Conservation (phyloP, 208 protist genomes). For the Herpetomonas samuelpessoai region DNA sequence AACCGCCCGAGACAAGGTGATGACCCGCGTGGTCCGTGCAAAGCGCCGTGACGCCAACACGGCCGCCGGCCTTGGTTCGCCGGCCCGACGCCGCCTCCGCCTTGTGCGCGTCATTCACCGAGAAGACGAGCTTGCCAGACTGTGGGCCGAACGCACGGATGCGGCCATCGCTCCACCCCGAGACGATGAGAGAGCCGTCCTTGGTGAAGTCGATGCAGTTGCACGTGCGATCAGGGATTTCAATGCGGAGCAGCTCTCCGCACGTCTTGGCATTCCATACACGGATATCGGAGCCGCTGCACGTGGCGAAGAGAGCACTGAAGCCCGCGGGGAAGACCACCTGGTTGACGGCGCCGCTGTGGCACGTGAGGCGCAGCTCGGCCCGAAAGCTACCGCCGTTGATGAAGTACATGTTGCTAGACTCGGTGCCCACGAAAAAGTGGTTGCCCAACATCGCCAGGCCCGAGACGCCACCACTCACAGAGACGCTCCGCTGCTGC, state of each 20-base stretch:
- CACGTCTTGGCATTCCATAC: constrained; percentile 93
- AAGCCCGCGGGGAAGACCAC: constrained; percentile 90
- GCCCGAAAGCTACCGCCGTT: constrained; percentile 85
- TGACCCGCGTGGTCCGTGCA: constrained; percentile 61
- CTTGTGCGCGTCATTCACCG: constrained; percentile 96
- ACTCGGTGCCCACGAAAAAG: constrained; percentile 88
- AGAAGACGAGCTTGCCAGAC: constrained; percentile 94
- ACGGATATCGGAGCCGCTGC: constrained; percentile 92
- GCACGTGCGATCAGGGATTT: constrained; percentile 90
- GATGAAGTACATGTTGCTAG: constrained; percentile 92
- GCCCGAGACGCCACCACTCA: constrained; percentile 89
- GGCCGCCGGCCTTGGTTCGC: constrained; percentile 41
- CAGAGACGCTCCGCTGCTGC: constrained; percentile 49
- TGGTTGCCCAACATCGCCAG: constrained; percentile 67
- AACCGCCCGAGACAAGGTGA: constrained; percentile 89
- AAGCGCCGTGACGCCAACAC: constrained; percentile 90
- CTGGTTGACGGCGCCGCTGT: constrained; percentile 92
- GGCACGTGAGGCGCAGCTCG: constrained; percentile 93
- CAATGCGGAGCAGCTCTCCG: constrained; percentile 93
- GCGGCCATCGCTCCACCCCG: constrained; percentile 95
- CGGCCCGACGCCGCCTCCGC: constrained; percentile 63
- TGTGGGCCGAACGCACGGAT: constrained; percentile 95
- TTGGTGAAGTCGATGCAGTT: constrained; percentile 92
- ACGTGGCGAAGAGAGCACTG: constrained; percentile 95
- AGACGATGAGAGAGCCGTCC: constrained; percentile 92